Evolutionary conservation across 2,329 filamentous ascomycete species (phyloP), one percentile per base, ranked within the genome.

Genomic region (Monilinia laxa): DNA sequence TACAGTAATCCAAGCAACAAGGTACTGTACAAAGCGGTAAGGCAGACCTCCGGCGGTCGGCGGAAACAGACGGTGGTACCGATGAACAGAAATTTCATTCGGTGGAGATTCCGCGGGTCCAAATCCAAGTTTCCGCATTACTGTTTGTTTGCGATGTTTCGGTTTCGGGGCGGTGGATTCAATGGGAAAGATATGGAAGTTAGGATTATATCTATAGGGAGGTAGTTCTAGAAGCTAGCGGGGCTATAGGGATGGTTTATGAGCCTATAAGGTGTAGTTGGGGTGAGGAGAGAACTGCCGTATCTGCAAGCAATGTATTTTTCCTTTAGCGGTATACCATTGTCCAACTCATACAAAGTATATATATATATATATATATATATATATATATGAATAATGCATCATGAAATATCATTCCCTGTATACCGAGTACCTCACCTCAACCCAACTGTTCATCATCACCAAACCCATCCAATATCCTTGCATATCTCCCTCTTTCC

Each of bases 81-180:
- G 58, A 51, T 40, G 58, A 18, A 25, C 28, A 38, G 38, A 31
- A 12, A 35, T 49, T 16, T 51, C 45, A 35, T 60, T 62, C 14
- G 31, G 45, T 62, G 31, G 58, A 51, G 45, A 38, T 62, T 51
- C n/a, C 4, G 45, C 45, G 58, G 58, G 23, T 51, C 38, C 25
- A 14, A 11, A 14, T 3, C 12, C 7, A 11, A 10, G 28, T 23
- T 59, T 49, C 42, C 57, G 42, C 28, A 49, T 10, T 16, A 42
- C 3, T 35, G 57, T 49, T 18, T 51, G 28, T 38, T 51, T 51
- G 14, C 12, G 14, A 28, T 60, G 57, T 60, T 60, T 51, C 20
- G 57, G 25, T 49, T 60, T 60, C 28, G 57, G 28, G 28, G 57
- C 28, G 25, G 57, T 60, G 42, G 58, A 28, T 16, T 60, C 18